Base-by-base conservation (phyloP, 495 filamentous ascomycete species). In the Talaromyces proteolyticus region DNA sequence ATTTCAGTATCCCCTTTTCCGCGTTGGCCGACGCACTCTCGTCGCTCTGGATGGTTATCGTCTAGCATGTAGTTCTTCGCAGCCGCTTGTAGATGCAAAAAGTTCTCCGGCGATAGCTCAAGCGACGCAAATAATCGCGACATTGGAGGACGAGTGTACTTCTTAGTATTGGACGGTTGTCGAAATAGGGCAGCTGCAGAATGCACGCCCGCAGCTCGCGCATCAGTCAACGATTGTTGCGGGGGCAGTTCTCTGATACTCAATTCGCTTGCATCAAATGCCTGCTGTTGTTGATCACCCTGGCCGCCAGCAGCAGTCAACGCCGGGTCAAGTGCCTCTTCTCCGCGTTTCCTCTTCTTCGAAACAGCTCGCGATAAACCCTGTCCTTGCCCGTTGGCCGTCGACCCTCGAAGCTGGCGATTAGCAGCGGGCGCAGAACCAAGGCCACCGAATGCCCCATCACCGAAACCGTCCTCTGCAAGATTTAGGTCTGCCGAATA, bases 331-430 rank as follows among this genome's bases (percentile, higher is more conserved):
- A 75, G 66, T 2, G 70, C 61, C 47, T 69, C 70, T 20, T 73
- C 70, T 14, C 63, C 65, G 46, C 72, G 55, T 53, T 75, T 75
- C 7, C 72, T 58, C 45, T 75, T 75, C 50, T 71, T 73, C 0
- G 72, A 66, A 10, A 58, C 68, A 2, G 64, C 56, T 20, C 72
- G 55, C 19, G 69, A 64, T 51, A 98, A 71, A 8, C 92, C 92
- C 58, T 95, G 90, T 25, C 87, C 73, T 62, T 96, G 91, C 52
- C 81, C 81, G 62, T 91, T 65, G 17, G 51, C 52, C 3, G 43
- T 37, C 11, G 64, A 58, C 36, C 26, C 40, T 16, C 52, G 39
- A 20, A 67, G 43, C 11, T 64, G 61, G 51, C 66, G 61, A 11
- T 59, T 64, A 14, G 54, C 55, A 20, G 57, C 47, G 18, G 68